Conservation (phyloP, 2,329 filamentous ascomycete species). For the Diaporthe destruens region DNA sequence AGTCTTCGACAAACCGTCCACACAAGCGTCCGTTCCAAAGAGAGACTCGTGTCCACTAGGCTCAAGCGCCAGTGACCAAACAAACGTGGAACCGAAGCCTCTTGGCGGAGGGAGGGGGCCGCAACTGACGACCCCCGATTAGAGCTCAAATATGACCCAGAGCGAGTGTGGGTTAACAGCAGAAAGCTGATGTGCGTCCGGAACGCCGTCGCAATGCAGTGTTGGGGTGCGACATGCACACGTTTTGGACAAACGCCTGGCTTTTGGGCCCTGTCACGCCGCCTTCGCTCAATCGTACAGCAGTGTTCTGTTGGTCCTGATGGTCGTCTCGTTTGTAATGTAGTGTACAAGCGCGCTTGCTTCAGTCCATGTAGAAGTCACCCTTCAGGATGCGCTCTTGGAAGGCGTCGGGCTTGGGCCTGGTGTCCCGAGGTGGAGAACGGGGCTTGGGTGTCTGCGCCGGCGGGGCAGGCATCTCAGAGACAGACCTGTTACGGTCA, state of each 20-base stretch:
- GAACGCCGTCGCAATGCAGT: conserved; percentile 27
- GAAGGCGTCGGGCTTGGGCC: conserved; percentile 88
- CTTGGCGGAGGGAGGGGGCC: background rate
- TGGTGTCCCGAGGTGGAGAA: conserved; percentile 53
- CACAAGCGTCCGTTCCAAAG: conserved; percentile 14
- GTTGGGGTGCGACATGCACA: conserved; percentile 2
- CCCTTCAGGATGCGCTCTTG: conserved; percentile 98
- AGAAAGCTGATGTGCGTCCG: conserved; percentile 11
- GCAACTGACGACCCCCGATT: conserved; percentile 1
- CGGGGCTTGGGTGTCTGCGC: conserved; percentile 63
- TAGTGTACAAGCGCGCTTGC: background rate
- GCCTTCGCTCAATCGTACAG: background rate
- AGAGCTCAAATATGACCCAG: conserved; percentile 28
- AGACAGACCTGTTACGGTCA: conserved; percentile 78
- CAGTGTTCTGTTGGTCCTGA: conserved; percentile 4
- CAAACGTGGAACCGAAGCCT: background rate
- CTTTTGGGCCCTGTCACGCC: conserved; percentile 9
- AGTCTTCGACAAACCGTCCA: conserved; percentile 20
- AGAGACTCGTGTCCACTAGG: conserved; percentile 7
- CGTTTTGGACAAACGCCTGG: background rate
- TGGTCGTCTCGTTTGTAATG: conserved; percentile 7
- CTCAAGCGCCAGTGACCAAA: conserved; percentile 5
- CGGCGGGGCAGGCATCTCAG: conserved; percentile 71
- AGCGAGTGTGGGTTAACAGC: conserved; percentile 23
- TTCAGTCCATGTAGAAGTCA: conserved; percentile 96